A percentile compares a stretch with the other conserved stretches of the same genome.
These are phyloP conservation scores for Aegilops sharonensis DNA, from an alignment of 176 grass and related monocot genomes.

Conservation along the genomic window DNA sequence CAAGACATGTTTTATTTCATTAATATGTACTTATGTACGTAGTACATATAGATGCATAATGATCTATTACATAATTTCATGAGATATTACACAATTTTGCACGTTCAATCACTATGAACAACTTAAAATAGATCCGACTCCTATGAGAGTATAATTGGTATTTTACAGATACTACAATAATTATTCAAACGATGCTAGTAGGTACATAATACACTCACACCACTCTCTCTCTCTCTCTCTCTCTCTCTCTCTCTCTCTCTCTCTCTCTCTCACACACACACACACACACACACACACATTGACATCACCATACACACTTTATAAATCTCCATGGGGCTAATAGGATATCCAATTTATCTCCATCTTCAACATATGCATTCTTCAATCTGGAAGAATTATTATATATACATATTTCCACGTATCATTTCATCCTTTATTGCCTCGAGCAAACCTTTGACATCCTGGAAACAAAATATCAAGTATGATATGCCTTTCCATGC, in stretches of 20 bases:
- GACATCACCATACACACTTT: background rate
- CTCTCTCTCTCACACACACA: background rate
- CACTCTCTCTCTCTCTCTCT: too few relatives aligned
- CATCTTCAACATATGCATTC: background rate
- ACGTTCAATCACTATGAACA: background rate
- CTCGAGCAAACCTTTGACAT: background rate
- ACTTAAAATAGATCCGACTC: background rate
- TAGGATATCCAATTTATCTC: background rate
- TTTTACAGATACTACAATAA: background rate
- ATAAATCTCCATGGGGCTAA: background rate
- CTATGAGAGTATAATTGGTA: background rate
- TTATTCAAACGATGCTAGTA: background rate
- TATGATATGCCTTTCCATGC: background rate
- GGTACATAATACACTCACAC: too few relatives aligned
- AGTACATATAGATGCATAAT: background rate
- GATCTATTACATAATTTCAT: background rate
- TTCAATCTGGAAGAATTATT: background rate
- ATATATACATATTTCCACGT: background rate
- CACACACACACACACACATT: background rate
- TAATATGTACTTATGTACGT: background rate
- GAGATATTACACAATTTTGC: background rate
- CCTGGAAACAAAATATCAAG: background rate
- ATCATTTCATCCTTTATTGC: slow-evolving; percentile 5
- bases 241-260: too few relatives aligned
- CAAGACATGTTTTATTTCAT: background rate